phyloP scores from a whole-genome alignment of 768 basidiomycete genomes.

The Megacollybia marginata region DNA sequence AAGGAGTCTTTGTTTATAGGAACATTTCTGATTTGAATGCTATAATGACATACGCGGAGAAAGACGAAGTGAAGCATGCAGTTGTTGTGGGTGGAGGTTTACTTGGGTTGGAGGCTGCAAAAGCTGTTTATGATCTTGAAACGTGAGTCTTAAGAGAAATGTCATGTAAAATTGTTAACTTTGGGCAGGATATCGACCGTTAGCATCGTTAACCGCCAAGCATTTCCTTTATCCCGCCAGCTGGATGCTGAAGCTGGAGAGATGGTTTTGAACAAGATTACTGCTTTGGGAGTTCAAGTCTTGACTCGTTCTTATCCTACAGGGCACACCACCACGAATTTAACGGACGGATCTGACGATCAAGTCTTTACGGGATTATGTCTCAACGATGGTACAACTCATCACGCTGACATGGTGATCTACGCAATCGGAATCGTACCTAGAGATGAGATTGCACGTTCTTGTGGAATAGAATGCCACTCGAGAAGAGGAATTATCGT shows the following conservation, averaged over 20 bases:
- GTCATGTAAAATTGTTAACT: background rate
- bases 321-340: slow-evolving; percentile 15
- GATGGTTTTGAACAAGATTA: slow-evolving; percentile 53
- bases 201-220: slow-evolving; percentile 44
- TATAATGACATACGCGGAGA: slow-evolving; percentile 53
- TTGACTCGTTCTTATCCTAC: slow-evolving; percentile 32
- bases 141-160: slow-evolving; percentile 13
- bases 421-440: slow-evolving; percentile 68
- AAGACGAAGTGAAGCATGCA: slow-evolving; percentile 35
- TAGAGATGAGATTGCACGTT: slow-evolving; percentile 57
- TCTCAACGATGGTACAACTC: slow-evolving; percentile 37
- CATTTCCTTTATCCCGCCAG: slow-evolving; percentile 50
- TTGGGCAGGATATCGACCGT: slow-evolving; percentile 34
- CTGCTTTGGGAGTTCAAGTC: slow-evolving; percentile 51
- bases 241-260: slow-evolving; percentile 51
- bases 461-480: slow-evolving; percentile 42
- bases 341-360: slow-evolving; percentile 16
- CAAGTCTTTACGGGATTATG: slow-evolving; percentile 39
- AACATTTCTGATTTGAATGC: slow-evolving; percentile 61
- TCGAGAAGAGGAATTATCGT: slow-evolving; percentile 51
- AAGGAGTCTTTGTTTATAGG: slow-evolving; percentile 66
- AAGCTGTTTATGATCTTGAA: slow-evolving; percentile 56
- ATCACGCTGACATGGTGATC: slow-evolving; percentile 49
- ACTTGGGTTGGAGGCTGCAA: slow-evolving; percentile 69
- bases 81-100: slow-evolving; percentile 65